These are phyloP conservation scores for Coemansia sp. DNA, from an alignment of 192 early-diverging fungal genomes.

Conservation along the genomic window DNA sequence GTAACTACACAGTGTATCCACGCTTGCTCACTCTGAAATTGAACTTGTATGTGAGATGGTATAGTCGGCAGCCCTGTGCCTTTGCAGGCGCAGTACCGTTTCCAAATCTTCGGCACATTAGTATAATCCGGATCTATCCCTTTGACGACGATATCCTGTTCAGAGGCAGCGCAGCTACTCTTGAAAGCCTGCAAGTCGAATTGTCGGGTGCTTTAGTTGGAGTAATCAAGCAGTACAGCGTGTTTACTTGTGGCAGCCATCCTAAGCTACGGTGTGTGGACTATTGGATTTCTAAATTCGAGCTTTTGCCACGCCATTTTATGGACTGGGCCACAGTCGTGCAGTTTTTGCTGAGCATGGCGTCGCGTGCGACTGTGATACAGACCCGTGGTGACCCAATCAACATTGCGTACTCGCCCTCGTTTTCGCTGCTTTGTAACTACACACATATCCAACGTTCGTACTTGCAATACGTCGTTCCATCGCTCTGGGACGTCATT, in stretches of 20 bases:
- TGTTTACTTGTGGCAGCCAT: not conserved
- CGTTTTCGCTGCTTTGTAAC: not conserved
- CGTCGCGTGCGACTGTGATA: not conserved
- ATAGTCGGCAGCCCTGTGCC: not conserved
- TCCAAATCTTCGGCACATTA: not conserved
- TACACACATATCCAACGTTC: not conserved
- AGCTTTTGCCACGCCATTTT: not conserved
- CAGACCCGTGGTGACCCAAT: not conserved
- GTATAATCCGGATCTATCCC: not conserved
- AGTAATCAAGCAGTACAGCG: not conserved
- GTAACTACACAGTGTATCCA: not conserved
- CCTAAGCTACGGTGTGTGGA: not conserved
- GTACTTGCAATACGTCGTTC: not conserved
- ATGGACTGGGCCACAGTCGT: not conserved
- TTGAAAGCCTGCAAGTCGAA: not conserved
- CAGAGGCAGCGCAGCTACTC: not conserved
- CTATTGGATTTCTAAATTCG: not conserved
- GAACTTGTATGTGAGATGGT: no score
- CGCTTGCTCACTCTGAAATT: not conserved
- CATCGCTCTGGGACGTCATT: not conserved
- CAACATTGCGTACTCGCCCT: not conserved
- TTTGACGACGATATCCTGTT: not conserved
- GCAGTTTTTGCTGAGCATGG: not conserved
- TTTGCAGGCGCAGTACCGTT: not conserved
- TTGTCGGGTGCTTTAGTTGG: not conserved